These are phyloP conservation scores for Fraxinus cuspidata DNA, from an alignment of 257 asterid species.

Conservation along the genomic window DNA sequence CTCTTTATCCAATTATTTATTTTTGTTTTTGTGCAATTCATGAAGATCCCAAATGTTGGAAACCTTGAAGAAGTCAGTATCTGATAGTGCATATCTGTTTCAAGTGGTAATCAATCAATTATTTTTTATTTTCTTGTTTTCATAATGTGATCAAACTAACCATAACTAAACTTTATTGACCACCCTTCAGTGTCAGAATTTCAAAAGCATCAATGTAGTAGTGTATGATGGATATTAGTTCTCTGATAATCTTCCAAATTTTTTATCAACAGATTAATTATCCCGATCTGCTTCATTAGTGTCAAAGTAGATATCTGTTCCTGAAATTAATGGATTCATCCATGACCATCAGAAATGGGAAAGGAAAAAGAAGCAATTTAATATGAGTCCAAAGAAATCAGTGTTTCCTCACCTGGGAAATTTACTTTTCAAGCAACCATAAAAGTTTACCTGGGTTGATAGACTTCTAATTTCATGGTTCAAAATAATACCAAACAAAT, in stretches of 20 bases:
- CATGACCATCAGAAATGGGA: constrained; percentile 13
- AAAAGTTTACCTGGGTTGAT: constrained; percentile 42
- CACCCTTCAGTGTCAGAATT: not conserved
- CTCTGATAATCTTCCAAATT: not conserved
- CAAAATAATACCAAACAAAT: constrained; percentile 43
- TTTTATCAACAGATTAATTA: not conserved
- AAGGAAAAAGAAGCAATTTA: not conserved
- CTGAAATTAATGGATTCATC: not conserved
- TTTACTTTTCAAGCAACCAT: constrained; percentile 3
- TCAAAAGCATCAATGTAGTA: not conserved
- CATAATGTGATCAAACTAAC: constrained; percentile 2
- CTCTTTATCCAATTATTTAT: no score
- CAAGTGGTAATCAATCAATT: not conserved
- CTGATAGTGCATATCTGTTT: not conserved
- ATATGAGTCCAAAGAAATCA: not conserved
- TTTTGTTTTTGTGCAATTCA: no score
- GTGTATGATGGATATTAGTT: not conserved
- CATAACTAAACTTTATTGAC: not conserved
- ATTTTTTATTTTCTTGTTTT: not conserved
- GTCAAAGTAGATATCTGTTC: not conserved
- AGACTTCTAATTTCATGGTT: constrained; percentile 53
- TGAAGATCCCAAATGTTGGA: no score
- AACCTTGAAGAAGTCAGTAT: no score
- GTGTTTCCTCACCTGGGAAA: not conserved
- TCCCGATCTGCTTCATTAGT: not conserved